Evolutionary conservation across 495 filamentous ascomycete species (phyloP), one percentile per base, ranked within the genome.

Genomic region (Rostrohypoxylon terebratum): DNA sequence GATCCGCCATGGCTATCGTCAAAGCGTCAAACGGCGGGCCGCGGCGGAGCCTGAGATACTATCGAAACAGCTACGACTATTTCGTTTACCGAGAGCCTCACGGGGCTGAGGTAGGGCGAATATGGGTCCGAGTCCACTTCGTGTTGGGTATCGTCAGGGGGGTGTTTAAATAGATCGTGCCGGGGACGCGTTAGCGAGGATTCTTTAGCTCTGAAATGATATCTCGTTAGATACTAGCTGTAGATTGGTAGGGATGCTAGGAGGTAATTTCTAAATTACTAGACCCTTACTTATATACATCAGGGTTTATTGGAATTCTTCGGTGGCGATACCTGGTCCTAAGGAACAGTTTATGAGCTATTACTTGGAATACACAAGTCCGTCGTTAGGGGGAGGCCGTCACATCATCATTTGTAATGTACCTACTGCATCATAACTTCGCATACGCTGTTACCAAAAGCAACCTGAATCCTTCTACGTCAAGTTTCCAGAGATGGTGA

Each of bases 61-160:
- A 28, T 38, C 1, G 33, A 21, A 21, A 20, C 1, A 21, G 18
- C 53, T 57, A 57, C 6, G 28, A 8, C 53, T 16, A 5, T 36
- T 16, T 38, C n/a, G 31, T 38, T 38, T n/a, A 57, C 53, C 53
- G 53, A 57, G 53, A 38, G 31, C 18, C 53, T 57, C 31, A 14
- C 20, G 53, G 13, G 53, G 53, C 53, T 57, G 53, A 57, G 20
- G 33, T 38, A 38, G 25, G 51, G 25, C 53, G n/a, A 13, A 21
- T 21, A 6, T 13, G 53, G 33, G 28, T 38, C 53, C n/a, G 18
- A 13, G 4, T 53, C 20, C 21, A 38, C 4, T 53, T 31, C 20
- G 9, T 53, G 48, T 25, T 8, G 23, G 13, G 13, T n/a, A 31
- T 53, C 13, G 11, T 53, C 21, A 25, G 48, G 21, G 48, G 23